These are phyloP conservation scores for Fusarium pilosicola DNA, from an alignment of 2,329 filamentous ascomycete species.

Conservation along the genomic window DNA sequence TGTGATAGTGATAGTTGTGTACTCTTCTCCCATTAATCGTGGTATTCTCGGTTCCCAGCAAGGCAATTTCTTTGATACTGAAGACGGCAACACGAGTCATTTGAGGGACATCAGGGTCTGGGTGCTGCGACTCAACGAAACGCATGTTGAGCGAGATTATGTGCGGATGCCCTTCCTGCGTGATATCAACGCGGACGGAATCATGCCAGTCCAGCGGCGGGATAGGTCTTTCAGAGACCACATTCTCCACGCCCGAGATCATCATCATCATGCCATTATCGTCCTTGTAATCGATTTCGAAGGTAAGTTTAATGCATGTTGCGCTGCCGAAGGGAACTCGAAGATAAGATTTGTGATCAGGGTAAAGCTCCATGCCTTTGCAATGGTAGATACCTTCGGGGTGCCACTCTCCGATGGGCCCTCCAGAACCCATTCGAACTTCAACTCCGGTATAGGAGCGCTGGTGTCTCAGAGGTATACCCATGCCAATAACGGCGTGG, in stretches of 20 bases:
- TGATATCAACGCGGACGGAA: conserved; percentile 30
- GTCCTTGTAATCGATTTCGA: not conserved
- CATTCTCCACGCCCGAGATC: not conserved
- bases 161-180: conserved; percentile 10
- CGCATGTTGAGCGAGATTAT: conserved; percentile 33
- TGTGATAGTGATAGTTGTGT: conserved; percentile 8
- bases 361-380: not conserved
- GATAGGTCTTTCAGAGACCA: not conserved
- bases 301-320: conserved; percentile 19
- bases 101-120: not conserved
- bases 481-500: conserved; percentile 13
- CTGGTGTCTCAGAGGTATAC: not conserved
- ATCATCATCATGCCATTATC: not conserved
- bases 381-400: not conserved
- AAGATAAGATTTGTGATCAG: conserved; percentile 2
- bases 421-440: conserved; percentile 20
- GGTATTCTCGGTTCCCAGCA: not conserved
- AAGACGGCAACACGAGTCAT: conserved; percentile 19
- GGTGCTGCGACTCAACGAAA: conserved; percentile 19
- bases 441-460: not conserved
- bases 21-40: not conserved
- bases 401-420: conserved; percentile 1
- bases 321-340: conserved; percentile 12
- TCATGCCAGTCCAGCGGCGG: conserved; percentile 12
- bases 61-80: conserved; percentile 9